Base-by-base conservation (phyloP, 1,284 basidiomycete species). In the Trichosporon sp. region DNA sequence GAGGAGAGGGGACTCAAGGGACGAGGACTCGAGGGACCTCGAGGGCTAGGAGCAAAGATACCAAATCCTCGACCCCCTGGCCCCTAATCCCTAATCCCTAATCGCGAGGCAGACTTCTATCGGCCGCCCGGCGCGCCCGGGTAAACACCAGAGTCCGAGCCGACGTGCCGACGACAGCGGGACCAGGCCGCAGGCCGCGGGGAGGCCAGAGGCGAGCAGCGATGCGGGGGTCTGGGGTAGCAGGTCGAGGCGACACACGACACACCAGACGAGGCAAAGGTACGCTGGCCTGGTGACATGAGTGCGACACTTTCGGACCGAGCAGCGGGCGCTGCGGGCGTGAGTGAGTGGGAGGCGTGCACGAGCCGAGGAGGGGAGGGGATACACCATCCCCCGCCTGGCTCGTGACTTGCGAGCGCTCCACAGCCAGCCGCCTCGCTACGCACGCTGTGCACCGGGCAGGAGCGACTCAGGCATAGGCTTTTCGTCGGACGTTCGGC, bases 131-230 rank as follows among this genome's bases (percentile, higher is more conserved):
- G 53, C 56, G 27, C 56, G 18, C 21, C 56, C 56, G 56, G 56
- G 56, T 60, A 60, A 60, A 60, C 56, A 60, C 29, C 29, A 18
- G 27, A 18, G 29, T 60, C 56, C 56, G 56, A 60, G 56, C 56
- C 56, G 56, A 60, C 56, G 53, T 29, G 27, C 53, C 53, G 53
- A 58, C 53, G 25, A 60, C 18, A 21, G 56, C 56, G 29, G 56
- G 29, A 56, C 21, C 51, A 56, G 51, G 27, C 6, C 21, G 23
- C 27, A 29, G 5, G 23, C 6, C 5, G 15, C 5, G 27, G 29
- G 56, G 56, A 25, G 21, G n/a, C n/a, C n/a, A n/a, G 21, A 51
- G 47, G 23, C 21, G 21, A 51, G 47, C 47, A n/a, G 23, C 47
- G 47, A 51, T 21, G 47, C 21, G n/a, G 47, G 47, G 47, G 47